Base-by-base conservation (phyloP, 441 rosid species). In the Corymbia calophylla region DNA sequence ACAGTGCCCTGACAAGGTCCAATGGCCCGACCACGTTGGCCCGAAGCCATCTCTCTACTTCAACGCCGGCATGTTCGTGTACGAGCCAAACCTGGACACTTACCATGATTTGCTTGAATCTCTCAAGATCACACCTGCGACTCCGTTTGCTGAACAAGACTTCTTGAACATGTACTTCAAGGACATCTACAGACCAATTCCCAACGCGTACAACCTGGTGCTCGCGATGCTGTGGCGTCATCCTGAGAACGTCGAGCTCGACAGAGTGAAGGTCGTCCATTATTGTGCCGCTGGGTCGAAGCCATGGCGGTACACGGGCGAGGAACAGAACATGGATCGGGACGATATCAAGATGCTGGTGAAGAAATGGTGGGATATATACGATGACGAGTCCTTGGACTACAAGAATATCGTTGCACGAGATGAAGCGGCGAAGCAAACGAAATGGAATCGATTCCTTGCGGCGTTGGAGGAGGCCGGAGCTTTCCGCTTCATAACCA, bases 351-450 rank as follows among this genome's bases (percentile, higher is more conserved):
- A 88, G 90, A 35, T 82, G 48, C 53, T 88, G 7, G 90, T 88
- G 84, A 88, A 88, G 90, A 88, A 84, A 35, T 88, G 90, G 90
- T 82, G 90, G 90, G 87, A 88, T 21, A 64, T 84, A 5, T 88
- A 82, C 1, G 87, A 82, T 31, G 87, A 88, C 3, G 81, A 88
- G 55, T 56, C 90, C 8, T 35, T 88, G 87, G 87, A 88, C 48
- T 88, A 82, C 87, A 56, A 47, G 87, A 88, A 88, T 39, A 48
- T 39, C 9, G 3, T 47, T 15, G 73, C 73, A n/a, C 16, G 73
- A 16, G 73, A 66, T 31, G 73, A 7, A 66, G 73, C 12, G 21
- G 21, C 2, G 3, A 66, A 66, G 73, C 21, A n/a, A 66, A 66
- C 12, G 11, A 66, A 66, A 66, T 66, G 73, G 73, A 5, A 66